These are phyloP conservation scores for Calycina herbarum DNA, from an alignment of 2,329 filamentous ascomycete species.

Conservation along the genomic window DNA sequence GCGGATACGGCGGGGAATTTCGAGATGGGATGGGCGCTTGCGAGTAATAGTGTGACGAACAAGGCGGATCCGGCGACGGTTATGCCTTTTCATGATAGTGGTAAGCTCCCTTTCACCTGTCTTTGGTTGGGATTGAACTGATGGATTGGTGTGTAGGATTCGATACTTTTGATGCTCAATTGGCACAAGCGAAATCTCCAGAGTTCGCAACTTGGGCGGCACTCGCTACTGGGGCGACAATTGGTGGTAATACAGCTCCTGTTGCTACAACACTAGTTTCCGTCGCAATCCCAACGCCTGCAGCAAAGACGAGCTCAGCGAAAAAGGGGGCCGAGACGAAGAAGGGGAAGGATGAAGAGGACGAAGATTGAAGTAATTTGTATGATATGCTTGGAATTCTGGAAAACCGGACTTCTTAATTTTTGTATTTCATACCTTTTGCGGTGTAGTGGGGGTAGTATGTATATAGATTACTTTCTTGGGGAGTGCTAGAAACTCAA, in stretches of 20 bases:
- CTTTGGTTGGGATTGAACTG: not conserved
- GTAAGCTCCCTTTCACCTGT: conserved; percentile 12
- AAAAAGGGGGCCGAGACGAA: not conserved
- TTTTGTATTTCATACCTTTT: not conserved
- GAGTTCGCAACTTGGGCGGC: not conserved
- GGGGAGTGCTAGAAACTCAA: not conserved
- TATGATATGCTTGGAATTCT: not conserved
- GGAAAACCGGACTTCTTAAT: no score
- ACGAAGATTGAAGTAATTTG: not conserved
- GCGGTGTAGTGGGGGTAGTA: not conserved
- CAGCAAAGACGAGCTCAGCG: not conserved
- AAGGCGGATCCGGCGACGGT: conserved; percentile 28
- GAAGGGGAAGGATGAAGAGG: not conserved
- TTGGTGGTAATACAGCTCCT: not conserved
- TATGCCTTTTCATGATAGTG: conserved; percentile 38
- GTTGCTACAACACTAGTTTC: not conserved
- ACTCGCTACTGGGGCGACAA: not conserved
- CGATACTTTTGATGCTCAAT: not conserved
- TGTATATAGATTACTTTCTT: not conserved
- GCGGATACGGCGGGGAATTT: conserved; percentile 25
- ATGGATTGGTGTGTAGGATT: not conserved
- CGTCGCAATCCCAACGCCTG: not conserved
- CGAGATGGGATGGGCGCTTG: conserved; percentile 43
- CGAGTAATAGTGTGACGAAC: conserved; percentile 29
- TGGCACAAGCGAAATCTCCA: not conserved